These are phyloP conservation scores for Gymnopilus junonius DNA, from an alignment of 768 basidiomycete genomes.

Conservation along the genomic window DNA sequence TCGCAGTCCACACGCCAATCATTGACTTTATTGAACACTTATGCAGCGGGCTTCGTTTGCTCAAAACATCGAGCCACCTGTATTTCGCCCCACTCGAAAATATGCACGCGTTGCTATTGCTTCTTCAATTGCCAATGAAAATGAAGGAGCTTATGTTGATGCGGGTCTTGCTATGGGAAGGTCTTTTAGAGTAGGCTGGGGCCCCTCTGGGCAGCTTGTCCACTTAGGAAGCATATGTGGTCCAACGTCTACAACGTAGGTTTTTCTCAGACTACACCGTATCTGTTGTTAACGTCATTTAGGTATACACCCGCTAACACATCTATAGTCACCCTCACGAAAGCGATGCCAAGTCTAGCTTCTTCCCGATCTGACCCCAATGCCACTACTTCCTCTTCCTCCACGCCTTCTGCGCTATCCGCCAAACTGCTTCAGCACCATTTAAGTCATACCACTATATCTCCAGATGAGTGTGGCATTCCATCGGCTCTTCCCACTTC, in stretches of 20 bases:
- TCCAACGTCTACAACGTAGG: slow-evolving; percentile 59
- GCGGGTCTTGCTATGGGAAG: slow-evolving; percentile 87
- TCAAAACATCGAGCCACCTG: slow-evolving; percentile 65
- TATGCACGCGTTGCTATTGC: slow-evolving; percentile 75
- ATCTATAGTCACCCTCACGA: slow-evolving; percentile 60
- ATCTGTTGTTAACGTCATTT: slow-evolving; percentile 6
- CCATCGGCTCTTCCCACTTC: slow-evolving; percentile 70
- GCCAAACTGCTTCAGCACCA: slow-evolving; percentile 78
- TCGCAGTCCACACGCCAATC: slow-evolving; percentile 3
- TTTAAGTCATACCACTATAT: slow-evolving; percentile 71
- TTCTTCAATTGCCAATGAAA: slow-evolving; percentile 64
- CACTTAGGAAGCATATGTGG: slow-evolving; percentile 78
- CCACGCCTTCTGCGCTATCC: slow-evolving; percentile 44
- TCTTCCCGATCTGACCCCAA: slow-evolving; percentile 21
- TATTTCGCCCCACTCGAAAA: slow-evolving; percentile 79
- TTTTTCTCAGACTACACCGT: slow-evolving; percentile 12
- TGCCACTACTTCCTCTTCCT: slow-evolving; percentile 1
- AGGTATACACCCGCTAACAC: slow-evolving; percentile 66
- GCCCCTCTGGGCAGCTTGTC: slow-evolving; percentile 75
- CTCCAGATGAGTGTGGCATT: slow-evolving; percentile 67
- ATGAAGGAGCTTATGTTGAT: slow-evolving; percentile 74
- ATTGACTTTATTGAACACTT: slow-evolving; percentile 5
- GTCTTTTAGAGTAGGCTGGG: slow-evolving; percentile 92
- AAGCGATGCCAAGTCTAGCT: slow-evolving; percentile 37
- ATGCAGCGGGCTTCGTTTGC: slow-evolving; percentile 86